These are phyloP conservation scores for Collariella sp. DNA, from an alignment of 495 filamentous ascomycete species.

Conservation along the genomic window DNA sequence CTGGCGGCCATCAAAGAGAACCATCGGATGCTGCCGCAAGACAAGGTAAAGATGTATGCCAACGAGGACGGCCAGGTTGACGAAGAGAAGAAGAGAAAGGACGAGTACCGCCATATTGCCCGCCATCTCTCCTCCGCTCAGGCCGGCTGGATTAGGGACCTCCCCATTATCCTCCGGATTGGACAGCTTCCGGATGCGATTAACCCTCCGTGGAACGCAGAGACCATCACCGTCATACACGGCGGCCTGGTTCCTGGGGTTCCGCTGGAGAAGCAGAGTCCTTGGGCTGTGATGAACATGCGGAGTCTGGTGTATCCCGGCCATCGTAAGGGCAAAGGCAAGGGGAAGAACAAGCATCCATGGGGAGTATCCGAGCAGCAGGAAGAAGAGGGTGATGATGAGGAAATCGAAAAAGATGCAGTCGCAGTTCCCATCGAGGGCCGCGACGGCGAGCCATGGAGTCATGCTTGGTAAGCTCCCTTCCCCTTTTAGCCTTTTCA, in stretches of 20 bases:
- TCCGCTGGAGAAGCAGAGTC: slow-evolving; percentile 63
- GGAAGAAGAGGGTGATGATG: background rate
- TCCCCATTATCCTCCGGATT: slow-evolving; percentile 66
- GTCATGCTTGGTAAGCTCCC: slow-evolving; percentile 42
- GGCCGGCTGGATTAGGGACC: slow-evolving; percentile 57
- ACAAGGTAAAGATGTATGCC: slow-evolving; percentile 3
- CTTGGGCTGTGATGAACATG: slow-evolving; percentile 85
- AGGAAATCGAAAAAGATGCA: background rate
- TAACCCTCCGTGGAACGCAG: slow-evolving; percentile 36
- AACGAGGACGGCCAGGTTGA: slow-evolving; percentile 14
- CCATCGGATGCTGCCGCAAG: too few relatives aligned
- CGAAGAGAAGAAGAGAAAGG: slow-evolving; percentile 15
- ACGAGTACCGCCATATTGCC: slow-evolving; percentile 27
- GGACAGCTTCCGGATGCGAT: slow-evolving; percentile 42
- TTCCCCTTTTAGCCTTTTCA: background rate
- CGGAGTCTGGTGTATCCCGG: slow-evolving; percentile 49
- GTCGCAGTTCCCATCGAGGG: slow-evolving; percentile 52
- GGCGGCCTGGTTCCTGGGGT: slow-evolving; percentile 73
- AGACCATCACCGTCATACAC: slow-evolving; percentile 67
- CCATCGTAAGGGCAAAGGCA: too few relatives aligned
- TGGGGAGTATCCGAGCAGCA: background rate
- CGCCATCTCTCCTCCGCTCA: slow-evolving; percentile 42
- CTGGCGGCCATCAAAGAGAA: slow-evolving; percentile 28
- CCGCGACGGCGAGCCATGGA: slow-evolving; percentile 56
- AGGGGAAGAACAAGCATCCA: background rate